Evolutionary conservation across 1,284 basidiomycete genomes (phyloP).

Genomic region (Ceratobasidium sp.): DNA sequence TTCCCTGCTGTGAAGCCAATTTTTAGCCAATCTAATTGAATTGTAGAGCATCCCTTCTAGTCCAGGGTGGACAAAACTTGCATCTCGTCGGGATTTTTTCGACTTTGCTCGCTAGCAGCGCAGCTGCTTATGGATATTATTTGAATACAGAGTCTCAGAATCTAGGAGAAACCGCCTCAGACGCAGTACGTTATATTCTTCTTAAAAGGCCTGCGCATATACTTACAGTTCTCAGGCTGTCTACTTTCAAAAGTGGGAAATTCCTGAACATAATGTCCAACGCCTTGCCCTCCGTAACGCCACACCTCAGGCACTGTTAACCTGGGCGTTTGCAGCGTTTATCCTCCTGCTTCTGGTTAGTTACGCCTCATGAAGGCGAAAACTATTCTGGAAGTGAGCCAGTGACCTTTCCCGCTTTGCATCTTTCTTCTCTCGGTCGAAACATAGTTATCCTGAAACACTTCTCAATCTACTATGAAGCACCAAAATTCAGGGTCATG

Average conservation of each 20-base stretch:
- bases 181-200: background rate
- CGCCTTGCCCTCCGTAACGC: constrained; percentile 5
- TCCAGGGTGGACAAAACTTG: background rate
- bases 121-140: constrained; percentile 1
- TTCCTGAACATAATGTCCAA: background rate
- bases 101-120: background rate
- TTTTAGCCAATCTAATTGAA: too few species aligned
- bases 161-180: background rate
- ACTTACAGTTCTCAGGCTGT: background rate
- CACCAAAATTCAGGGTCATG: too few species aligned
- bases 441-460: too few species aligned
- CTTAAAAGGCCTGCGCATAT: background rate
- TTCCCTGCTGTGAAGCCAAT: too few species aligned
- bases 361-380: too few species aligned
- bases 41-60: background rate
- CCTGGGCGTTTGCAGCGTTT: background rate
- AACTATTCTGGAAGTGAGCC: too few species aligned
- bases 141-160: background rate
- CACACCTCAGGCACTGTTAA: background rate
- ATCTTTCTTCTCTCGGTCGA: too few species aligned
- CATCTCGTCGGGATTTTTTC: background rate
- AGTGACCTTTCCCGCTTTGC: too few species aligned
- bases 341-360: background rate
- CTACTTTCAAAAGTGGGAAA: constrained; percentile 10
- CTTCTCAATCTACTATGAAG: too few species aligned